Conservation (phyloP, 2,329 filamentous ascomycete genomes). For the Colletotrichum cereale region DNA sequence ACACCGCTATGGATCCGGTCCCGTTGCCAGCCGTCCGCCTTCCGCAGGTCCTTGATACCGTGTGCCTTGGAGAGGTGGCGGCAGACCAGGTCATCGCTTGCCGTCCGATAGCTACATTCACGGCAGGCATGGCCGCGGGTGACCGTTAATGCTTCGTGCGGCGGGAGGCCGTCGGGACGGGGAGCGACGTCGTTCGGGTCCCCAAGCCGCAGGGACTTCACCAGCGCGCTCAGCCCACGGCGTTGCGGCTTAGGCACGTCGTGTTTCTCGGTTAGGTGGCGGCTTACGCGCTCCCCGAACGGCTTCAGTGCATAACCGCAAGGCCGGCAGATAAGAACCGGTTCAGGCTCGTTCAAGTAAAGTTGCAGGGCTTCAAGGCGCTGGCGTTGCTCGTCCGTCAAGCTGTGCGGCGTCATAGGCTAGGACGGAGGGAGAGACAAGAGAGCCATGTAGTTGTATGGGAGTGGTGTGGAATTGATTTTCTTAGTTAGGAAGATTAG, state of each 20-base stretch:
- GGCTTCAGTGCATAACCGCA: background rate
- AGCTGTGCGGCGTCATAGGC: background rate
- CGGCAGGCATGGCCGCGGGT: background rate
- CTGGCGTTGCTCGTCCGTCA: background rate
- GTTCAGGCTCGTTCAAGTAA: background rate
- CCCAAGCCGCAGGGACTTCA: background rate
- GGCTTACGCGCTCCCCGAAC: constrained; percentile 9
- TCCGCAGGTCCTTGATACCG: background rate
- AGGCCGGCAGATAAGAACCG: constrained; percentile 3
- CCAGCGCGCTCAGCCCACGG: background rate
- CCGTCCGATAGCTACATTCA: background rate
- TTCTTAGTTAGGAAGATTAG: background rate
- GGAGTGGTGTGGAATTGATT: background rate
- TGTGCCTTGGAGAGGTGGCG: background rate
- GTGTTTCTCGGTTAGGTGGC: constrained; percentile 9
- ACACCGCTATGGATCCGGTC: background rate
- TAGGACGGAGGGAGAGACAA: background rate
- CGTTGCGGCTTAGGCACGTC: background rate
- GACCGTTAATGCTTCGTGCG: background rate
- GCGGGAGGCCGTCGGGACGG: background rate
- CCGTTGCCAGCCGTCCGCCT: constrained; percentile 3
- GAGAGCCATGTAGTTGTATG: background rate
- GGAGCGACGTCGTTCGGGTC: background rate
- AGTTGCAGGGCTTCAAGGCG: background rate
- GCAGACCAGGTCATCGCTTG: background rate